Base-by-base conservation (phyloP, 805 yeast genomes). In the Candida sphagnicola region DNA sequence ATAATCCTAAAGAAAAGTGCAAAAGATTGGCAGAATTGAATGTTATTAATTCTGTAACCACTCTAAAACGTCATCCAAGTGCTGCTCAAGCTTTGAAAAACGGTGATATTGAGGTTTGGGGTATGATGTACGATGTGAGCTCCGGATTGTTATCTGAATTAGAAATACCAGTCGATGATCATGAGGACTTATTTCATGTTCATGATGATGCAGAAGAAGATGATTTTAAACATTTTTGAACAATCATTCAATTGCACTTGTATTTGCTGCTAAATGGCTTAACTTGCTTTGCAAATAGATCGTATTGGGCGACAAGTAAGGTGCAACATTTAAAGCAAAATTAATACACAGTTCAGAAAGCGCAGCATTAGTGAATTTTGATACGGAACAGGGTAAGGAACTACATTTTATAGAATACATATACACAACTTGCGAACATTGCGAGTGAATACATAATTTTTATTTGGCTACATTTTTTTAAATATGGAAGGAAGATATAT, bases 61-160 rank as follows among this genome's bases (percentile, higher is more conserved):
- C 80, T 34, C 70, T 90, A 37, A 72, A 69, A 45, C 68, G 75
- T 48, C 82, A 82, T 54, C 82, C 83, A 31, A 75, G 80, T 35
- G 91, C 88, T 18, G 71, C 77, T 39, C 71, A 74, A 39, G 95
- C 93, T 17, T 60, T 80, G 39, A 69, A 71, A 34, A 70, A 66
- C 41, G 78, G 82, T 8, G 77, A 80, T 11, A 70, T 90, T 26
- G 83, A 85, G 56, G 81, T 90, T 31, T 80, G 85, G 72, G 96
- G 96, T 0, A 61, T 89, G 53, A 74, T 90, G 36, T 90, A 88
- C 65, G 88, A 89, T 55, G 95, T 88, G 17, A 80, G 75, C 25
- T 74, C 85, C 12, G 97, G 96, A 17, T 68, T 72, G 21, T 65
- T 88, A 28, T 49, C 47, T 11, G 67, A 63, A 43, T 58, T 64